Evolutionary conservation across 345 rosid species (phyloP), one percentile per base, ranked within the genome.

Genomic region (Murraya koenigii): DNA sequence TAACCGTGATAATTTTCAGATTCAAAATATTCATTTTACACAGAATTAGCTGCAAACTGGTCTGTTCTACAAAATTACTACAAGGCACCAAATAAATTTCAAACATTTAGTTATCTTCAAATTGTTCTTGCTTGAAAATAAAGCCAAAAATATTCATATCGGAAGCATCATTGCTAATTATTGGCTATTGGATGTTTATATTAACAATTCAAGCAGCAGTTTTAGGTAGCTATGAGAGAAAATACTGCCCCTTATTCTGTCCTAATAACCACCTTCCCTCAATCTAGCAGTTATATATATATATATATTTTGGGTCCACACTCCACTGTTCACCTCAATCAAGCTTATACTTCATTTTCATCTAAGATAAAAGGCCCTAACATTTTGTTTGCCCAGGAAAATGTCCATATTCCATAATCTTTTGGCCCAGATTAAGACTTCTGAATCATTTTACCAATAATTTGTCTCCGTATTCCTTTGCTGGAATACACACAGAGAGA

Each of bases 1-100:
- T 47, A 67, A 79, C 54, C 72, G 65, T 8, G 41, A 60, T 54
- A 60, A 26, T 8, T 41, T 58, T 61, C 68, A 80, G 68, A 76
- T 28, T 23, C 25, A 4, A 54, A 4, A 54, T 44, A 52, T 14
- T 28, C 39, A 77, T 26, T 55, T 15, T 20, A 32, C n/a, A 69
- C 38, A 58, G 38, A 56, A 69, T 38, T 39, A 9, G 44, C 2
- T 4, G 64, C 64, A 44, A 26, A 65, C 26, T n/a, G 1, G 22
- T 49, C 35, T 13, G 35, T 52, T 64, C 15, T 7, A 64, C 11
- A 65, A 65, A 14, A 65, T 54, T 64, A 32, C 62, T 52, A 52
- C 32, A 32, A 33, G 19, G 13, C 30, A 35, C 30, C 26, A 22
- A 33, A 4, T 66, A 47, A 23, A 22, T 26, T 49, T 58, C 33